Evolutionary conservation across 2,329 filamentous ascomycete species (phyloP).

Genomic region (Apiospora rasikravindrae): DNA sequence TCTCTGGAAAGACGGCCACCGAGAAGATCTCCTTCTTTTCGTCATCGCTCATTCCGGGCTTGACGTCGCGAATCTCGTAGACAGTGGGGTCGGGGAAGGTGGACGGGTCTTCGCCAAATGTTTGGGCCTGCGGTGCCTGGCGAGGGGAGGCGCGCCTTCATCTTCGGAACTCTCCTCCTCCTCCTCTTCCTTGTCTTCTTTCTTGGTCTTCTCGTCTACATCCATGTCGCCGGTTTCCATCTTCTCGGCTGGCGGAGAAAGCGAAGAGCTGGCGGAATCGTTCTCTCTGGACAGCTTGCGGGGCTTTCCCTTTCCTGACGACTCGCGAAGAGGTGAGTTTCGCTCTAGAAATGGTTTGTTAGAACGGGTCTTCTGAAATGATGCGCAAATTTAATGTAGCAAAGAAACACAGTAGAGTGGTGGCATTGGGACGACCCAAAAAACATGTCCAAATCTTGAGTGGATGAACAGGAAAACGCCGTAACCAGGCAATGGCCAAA

Average conservation of each 20-base stretch:
- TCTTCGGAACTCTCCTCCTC: slow-evolving; percentile 62
- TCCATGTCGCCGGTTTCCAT: slow-evolving; percentile 63
- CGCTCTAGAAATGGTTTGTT: slow-evolving; percentile 46
- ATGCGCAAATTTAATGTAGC: neutral
- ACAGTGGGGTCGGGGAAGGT: slow-evolving; percentile 91
- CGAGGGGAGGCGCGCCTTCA: slow-evolving; percentile 65
- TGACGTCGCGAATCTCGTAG: slow-evolving; percentile 85
- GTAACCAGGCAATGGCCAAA: neutral
- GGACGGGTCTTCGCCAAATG: slow-evolving; percentile 90
- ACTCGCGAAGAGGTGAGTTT: slow-evolving; percentile 59
- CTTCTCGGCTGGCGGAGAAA: slow-evolving; percentile 58
- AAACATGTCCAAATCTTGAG: neutral
- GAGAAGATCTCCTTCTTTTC: slow-evolving; percentile 88
- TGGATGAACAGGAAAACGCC: slow-evolving; percentile 16
- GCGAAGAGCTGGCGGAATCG: slow-evolving; percentile 63
- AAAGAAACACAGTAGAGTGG: neutral
- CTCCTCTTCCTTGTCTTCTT: slow-evolving; percentile 47
- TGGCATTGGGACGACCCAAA: neutral
- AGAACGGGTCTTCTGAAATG: neutral
- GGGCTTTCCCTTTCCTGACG: slow-evolving; percentile 44
- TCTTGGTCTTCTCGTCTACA: slow-evolving; percentile 58
- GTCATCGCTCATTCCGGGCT: slow-evolving; percentile 79
- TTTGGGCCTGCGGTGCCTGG: slow-evolving; percentile 78
- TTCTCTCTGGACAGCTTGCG: slow-evolving; percentile 57
- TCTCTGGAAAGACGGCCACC: slow-evolving; percentile 81